Conservation (phyloP, 2,329 filamentous ascomycete species). For the Talaromyces verruculosus region DNA sequence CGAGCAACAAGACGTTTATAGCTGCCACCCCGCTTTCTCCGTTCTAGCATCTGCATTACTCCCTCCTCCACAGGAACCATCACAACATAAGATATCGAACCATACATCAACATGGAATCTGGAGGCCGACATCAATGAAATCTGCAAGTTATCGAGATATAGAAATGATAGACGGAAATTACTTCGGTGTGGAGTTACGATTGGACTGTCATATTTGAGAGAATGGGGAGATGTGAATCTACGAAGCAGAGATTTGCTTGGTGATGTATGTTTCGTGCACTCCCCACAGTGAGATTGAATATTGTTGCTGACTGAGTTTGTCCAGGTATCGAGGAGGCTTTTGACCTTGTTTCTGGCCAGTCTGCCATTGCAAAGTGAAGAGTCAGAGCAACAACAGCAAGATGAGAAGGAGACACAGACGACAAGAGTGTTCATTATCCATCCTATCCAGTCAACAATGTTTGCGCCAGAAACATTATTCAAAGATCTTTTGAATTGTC, state of each 20-base stretch:
- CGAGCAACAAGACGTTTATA: slow-evolving; percentile 25
- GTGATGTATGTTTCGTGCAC: slow-evolving; percentile 27
- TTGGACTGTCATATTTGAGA: slow-evolving; percentile 36
- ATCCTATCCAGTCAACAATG: slow-evolving; percentile 31
- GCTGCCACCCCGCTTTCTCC: slow-evolving; percentile 34
- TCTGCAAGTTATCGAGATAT: slow-evolving; percentile 26
- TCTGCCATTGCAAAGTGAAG: neutral
- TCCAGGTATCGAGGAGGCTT: slow-evolving; percentile 10
- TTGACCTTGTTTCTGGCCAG: slow-evolving; percentile 3
- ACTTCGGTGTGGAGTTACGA: slow-evolving; percentile 33
- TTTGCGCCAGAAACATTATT: slow-evolving; percentile 36
- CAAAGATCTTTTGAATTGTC: slow-evolving; percentile 27
- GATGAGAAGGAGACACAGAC: neutral
- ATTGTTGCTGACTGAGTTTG: neutral
- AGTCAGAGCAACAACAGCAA: neutral
- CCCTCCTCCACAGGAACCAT: neutral
- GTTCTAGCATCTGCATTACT: slow-evolving; percentile 35
- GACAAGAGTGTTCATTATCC: slow-evolving; percentile 36
- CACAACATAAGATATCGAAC: neutral
- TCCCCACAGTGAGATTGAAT: neutral
- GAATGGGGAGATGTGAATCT: slow-evolving; percentile 22
- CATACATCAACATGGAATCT: slow-evolving; percentile 30
- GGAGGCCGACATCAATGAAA: slow-evolving; percentile 21
- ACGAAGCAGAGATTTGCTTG: slow-evolving; percentile 30
- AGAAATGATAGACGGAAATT: slow-evolving; percentile 20